Base-by-base conservation (phyloP, 495 filamentous ascomycete species). In the Coniosporium apollinis region DNA sequence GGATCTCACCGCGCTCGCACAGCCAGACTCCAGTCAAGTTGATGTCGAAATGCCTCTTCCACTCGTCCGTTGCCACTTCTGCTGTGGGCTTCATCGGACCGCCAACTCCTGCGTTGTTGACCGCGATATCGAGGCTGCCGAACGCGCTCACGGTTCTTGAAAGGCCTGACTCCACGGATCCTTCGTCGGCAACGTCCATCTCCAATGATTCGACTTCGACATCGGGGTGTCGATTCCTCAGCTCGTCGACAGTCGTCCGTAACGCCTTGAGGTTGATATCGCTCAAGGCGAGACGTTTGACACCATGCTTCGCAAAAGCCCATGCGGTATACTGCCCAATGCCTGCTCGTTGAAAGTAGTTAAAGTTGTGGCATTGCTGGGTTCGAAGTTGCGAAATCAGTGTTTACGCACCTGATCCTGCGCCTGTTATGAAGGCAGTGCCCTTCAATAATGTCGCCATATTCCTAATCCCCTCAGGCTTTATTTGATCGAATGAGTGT, bases 381-480 rank as follows among this genome's bases (percentile, higher is more conserved):
- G 5, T n/a, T 4, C 5, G 13, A 28, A 40, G 16, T 19, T 22
- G 30, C 18, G 10, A 16, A 30, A 9, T 9, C 13, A 1, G 26
- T 15, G 28, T 31, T 17, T 37, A 33, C 46, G 37, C 37, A 58
- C 56, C 57, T 38, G 53, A 57, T 7, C 49, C 57, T 20, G 57
- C 57, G 10, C 57, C 57, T 13, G 57, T 59, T 22, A 61, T 52
- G 44, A 56, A 61, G 4, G 56, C 56, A 24, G 51, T 33, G 13
- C 57, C 57, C 40, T 47, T 49, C 22, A 61, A 36, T 16, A 56
- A 30, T 25, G 45, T 42, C 13, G 46, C 47, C 53, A 58, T 50
- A 41, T 55, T 34, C 10, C 16, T 16, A 13, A 34, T 4, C 5
- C 19, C n/a, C 15, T 19, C 5, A 24, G 2, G 21, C 24, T 9